Percentiles rank a stretch among this genome's conserved stretches.
These are phyloP conservation scores for Citrus hindsii DNA, from an alignment of 345 rosid species.

Conservation along the genomic window DNA sequence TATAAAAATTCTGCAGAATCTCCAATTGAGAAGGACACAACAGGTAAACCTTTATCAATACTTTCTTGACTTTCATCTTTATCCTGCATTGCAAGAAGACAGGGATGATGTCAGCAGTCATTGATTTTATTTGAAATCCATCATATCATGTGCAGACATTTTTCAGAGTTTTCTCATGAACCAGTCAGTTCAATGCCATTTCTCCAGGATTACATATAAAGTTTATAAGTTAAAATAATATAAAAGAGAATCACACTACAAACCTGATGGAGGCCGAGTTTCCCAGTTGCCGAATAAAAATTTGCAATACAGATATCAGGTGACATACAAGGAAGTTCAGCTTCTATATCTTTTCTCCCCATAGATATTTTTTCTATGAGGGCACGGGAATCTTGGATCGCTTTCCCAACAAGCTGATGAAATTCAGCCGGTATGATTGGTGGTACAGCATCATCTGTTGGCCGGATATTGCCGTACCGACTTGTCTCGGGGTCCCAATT, in stretches of 20 bases:
- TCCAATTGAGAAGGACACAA: conserved; percentile 74
- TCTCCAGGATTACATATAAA: neutral
- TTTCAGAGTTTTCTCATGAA: neutral
- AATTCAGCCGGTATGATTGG: conserved; percentile 62
- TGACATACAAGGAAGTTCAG: conserved; percentile 50
- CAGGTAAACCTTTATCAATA: conserved; percentile 56
- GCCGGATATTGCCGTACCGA: conserved; percentile 45
- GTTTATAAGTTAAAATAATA: no score
- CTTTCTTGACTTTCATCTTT: conserved; percentile 60
- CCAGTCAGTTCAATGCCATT: neutral
- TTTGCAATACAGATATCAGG: conserved; percentile 79
- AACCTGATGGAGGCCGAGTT: conserved; percentile 93
- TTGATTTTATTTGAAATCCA: neutral
- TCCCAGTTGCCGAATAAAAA: conserved; percentile 72
- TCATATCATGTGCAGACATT: neutral
- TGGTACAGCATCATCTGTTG: conserved; percentile 50
- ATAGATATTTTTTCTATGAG: conserved; percentile 22
- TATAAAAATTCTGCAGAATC: conserved; percentile 71
- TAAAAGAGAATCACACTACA: conserved; percentile 9
- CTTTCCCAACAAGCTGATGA: conserved; percentile 43
- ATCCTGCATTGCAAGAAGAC: conserved; percentile 42
- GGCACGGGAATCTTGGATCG: conserved; percentile 49
- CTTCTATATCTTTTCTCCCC: conserved; percentile 22
- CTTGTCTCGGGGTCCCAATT: conserved; percentile 79
- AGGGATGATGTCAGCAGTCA: neutral